Evolutionary conservation across 768 basidiomycete genomes (phyloP).

Genomic region (Boletus edulis): DNA sequence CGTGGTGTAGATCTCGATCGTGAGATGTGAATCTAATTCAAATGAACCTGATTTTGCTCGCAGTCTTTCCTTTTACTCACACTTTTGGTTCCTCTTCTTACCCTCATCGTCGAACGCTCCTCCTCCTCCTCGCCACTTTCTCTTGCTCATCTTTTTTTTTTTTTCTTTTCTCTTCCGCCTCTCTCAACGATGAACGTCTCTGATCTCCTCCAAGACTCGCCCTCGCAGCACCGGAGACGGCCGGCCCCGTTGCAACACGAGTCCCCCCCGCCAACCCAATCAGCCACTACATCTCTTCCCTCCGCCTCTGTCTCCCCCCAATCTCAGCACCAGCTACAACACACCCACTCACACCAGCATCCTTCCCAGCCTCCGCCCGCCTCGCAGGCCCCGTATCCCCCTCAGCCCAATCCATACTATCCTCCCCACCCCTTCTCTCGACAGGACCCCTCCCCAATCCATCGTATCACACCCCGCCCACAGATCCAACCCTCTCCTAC

Average conservation of each 20-base stretch:
- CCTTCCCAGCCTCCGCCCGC: slow-evolving; percentile 13
- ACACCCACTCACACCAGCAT: slow-evolving; percentile 19
- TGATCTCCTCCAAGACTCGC: slow-evolving; percentile 65
- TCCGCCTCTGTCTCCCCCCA: slow-evolving; percentile 32
- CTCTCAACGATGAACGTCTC: slow-evolving; percentile 58
- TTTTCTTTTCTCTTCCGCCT: background rate
- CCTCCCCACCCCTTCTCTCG: slow-evolving; percentile 16
- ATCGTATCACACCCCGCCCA: slow-evolving; percentile 32
- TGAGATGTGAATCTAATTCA: slow-evolving; percentile 34
- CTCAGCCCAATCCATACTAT: slow-evolving; percentile 24
- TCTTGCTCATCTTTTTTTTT: background rate
- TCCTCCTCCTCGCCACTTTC: slow-evolving; percentile 2
- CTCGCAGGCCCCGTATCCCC: slow-evolving; percentile 18
- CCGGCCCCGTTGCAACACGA: slow-evolving; percentile 27
- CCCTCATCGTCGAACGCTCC: slow-evolving; percentile 21
- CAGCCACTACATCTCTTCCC: slow-evolving; percentile 23
- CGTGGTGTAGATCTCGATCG: slow-evolving; percentile 33
- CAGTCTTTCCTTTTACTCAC: slow-evolving; percentile 29
- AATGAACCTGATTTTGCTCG: slow-evolving; percentile 33
- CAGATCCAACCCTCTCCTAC: slow-evolving; percentile 28
- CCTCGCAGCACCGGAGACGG: slow-evolving; percentile 51
- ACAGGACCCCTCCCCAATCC: slow-evolving; percentile 19
- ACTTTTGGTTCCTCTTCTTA: slow-evolving; percentile 25
- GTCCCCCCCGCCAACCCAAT: slow-evolving; percentile 25
- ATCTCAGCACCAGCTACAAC: slow-evolving; percentile 30